A percentile compares a stretch with the other conserved stretches of the same genome.
Evolutionary conservation across 108 stramenopile species (phyloP).

Genomic region (Thalassiosira profunda): DNA sequence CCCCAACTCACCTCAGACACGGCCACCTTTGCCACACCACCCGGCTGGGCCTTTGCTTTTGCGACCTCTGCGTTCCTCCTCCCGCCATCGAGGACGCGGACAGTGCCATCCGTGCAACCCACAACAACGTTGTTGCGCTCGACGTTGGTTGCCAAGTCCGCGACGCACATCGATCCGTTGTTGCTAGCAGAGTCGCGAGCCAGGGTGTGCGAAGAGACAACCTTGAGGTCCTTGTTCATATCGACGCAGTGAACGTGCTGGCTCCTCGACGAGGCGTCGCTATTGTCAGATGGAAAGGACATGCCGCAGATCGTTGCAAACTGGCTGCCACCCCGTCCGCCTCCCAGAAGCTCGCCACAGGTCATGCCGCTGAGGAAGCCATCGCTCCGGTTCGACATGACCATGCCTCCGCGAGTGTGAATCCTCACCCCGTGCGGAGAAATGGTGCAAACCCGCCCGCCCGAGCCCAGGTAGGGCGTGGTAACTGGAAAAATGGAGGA

Average conservation of each 20-base stretch:
- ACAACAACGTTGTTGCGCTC: constrained; percentile 63
- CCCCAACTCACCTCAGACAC: constrained; percentile 57
- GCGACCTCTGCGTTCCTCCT: constrained; percentile 60
- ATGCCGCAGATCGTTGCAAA: constrained; percentile 73
- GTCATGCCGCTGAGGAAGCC: constrained; percentile 63
- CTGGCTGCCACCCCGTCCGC: neutral
- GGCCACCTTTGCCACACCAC: constrained; percentile 70
- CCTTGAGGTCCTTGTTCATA: constrained; percentile 69
- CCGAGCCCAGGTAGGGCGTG: constrained; percentile 10
- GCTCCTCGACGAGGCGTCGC: neutral
- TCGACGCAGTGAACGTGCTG: constrained; percentile 74
- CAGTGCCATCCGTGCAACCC: constrained; percentile 83
- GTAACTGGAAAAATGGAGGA: constrained; percentile 47
- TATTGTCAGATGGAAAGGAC: constrained; percentile 17
- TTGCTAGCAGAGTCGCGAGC: constrained; percentile 22
- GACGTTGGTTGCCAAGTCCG: constrained; percentile 62
- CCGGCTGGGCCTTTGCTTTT: constrained; percentile 63
- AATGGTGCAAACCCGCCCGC: constrained; percentile 59
- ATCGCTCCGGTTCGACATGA: constrained; percentile 55
- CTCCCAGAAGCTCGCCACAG: constrained; percentile 28
- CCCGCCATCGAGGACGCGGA: constrained; percentile 78
- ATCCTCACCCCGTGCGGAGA: constrained; percentile 76
- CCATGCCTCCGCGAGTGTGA: constrained; percentile 73
- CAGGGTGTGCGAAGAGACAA: constrained; percentile 68
- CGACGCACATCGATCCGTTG: constrained; percentile 45